Conservation (phyloP, 2,329 filamentous ascomycete genomes). For the Orbilia quercus region DNA sequence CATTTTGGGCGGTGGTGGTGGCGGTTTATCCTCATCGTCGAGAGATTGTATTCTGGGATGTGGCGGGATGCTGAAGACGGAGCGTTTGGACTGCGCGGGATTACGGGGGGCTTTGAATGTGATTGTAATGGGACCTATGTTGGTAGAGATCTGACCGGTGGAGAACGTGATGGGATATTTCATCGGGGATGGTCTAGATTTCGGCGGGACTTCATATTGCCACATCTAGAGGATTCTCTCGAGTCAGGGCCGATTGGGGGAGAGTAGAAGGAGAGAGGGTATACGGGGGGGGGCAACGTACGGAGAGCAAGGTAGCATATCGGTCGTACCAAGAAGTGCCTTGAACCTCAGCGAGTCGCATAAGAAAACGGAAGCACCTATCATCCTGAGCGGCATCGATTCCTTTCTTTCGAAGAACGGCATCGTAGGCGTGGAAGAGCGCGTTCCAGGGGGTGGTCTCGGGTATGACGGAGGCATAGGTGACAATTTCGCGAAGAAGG, state of each 20-base stretch:
- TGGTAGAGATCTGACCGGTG: conserved; percentile 33
- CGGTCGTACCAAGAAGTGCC: conserved; percentile 53
- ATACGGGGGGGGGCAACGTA: conserved; percentile 15
- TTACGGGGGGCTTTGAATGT: conserved; percentile 41
- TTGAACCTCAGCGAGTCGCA: conserved; percentile 56
- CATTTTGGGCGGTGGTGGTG: conserved; percentile 5
- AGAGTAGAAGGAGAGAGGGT: not conserved
- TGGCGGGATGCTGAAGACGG: conserved; percentile 1
- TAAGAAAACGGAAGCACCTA: conserved; percentile 55
- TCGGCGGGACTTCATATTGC: conserved; percentile 50
- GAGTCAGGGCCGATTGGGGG: not conserved
- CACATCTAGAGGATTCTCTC: conserved; percentile 30
- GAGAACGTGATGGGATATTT: conserved; percentile 41
- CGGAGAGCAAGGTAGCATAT: conserved; percentile 51
- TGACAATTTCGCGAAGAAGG: conserved; percentile 55
- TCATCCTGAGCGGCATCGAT: conserved; percentile 54
- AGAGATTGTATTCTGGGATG: conserved; percentile 31
- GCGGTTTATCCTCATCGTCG: conserved; percentile 9
- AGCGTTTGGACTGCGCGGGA: conserved; percentile 1
- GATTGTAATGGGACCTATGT: conserved; percentile 47
- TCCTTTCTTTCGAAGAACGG: conserved; percentile 49
- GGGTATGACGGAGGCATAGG: conserved; percentile 54
- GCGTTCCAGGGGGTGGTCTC: conserved; percentile 56
- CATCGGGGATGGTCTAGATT: conserved; percentile 29
- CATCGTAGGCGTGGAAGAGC: conserved; percentile 56